Percentiles rank a stretch among this genome's conserved stretches.
phyloP scores from a whole-genome alignment of 495 filamentous ascomycete genomes.

The Terfezia boudieri region DNA sequence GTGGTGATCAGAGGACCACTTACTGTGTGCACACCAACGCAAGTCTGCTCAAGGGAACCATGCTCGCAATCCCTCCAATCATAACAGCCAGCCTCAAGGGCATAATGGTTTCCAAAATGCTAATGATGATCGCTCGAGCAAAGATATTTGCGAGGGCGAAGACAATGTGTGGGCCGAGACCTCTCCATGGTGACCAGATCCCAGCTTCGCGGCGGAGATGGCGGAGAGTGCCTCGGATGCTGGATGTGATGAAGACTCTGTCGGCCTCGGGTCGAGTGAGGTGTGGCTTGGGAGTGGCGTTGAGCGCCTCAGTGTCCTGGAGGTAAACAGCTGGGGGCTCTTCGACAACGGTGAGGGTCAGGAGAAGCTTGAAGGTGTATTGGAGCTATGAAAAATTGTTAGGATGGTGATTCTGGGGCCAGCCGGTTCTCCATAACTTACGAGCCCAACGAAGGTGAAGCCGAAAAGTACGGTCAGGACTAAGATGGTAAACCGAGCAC shows the following conservation, averaged over 20 bases:
- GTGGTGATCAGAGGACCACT: background rate
- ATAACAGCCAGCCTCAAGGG: conserved; percentile 19
- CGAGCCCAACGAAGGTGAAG: too few species aligned
- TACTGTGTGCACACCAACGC: conserved; percentile 13
- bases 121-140: conserved; percentile 11
- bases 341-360: conserved; percentile 39
- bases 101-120: conserved; percentile 15
- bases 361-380: conserved; percentile 38
- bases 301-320: background rate
- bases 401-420: too few species aligned
- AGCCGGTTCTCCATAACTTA: too few species aligned
- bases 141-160: conserved; percentile 18
- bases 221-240: conserved; percentile 31
- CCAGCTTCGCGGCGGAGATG: conserved; percentile 36
- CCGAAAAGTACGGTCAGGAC: too few species aligned
- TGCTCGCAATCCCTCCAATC: conserved; percentile 17
- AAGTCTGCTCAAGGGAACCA: conserved; percentile 18
- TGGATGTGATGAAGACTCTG: conserved; percentile 35
- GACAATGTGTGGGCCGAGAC: conserved; percentile 24
- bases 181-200: conserved; percentile 35
- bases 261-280: conserved; percentile 9
- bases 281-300: conserved; percentile 15
- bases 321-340: conserved; percentile 35
- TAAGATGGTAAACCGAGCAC: too few species aligned
- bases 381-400: conserved; percentile 18